Evolutionary conservation across 495 filamentous ascomycete genomes (phyloP), one percentile per base, ranked within the genome.

Genomic region (Penicillium egyptiacum): DNA sequence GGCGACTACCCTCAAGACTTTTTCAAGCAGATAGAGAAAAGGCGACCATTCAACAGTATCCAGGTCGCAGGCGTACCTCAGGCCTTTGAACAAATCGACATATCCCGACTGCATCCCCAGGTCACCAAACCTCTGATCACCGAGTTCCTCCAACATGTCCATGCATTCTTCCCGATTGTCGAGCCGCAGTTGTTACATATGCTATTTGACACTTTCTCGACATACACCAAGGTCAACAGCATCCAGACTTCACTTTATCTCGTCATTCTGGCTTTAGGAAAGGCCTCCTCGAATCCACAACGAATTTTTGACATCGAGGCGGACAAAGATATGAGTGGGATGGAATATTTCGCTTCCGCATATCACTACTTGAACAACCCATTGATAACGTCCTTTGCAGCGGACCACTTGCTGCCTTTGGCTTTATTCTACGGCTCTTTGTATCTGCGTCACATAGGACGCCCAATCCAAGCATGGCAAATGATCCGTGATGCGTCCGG

Each of bases 1-100:
- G 62, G 62, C 16, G 55, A 59, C 25, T 65, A 65, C 37, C 52
- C 62, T 16, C 52, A 61, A 45, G 58, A 62, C 25, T 65, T 62
- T 33, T 65, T 65, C 17, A 35, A 54, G 33, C 52, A 46, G 2
- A 49, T 62, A 20, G 62, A 65, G 25, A 53, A 44, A 9, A 57
- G 54, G 31, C 62, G 62, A 43, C 47, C 35, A 14, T 43, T 59
- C 23, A 49, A 40, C 10, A 44, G 42, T 0, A 37, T 47, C 23
- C 33, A 55, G 10, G 19, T 12, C 17, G 12, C 30, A 16, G 42
- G 30, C 19, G n/a, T 28, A 16, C 30, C 42, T 0, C 30, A 47
- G 19, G 17, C 22, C 3, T 45, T 55, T 22, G 53, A 55, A 6
- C 53, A 45, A 35, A 55, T 55, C 11, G 53, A 39, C 8, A 10